Evolutionary conservation across 345 rosid genomes (phyloP).

Genomic region (Rhodomyrtus tomentosa): DNA sequence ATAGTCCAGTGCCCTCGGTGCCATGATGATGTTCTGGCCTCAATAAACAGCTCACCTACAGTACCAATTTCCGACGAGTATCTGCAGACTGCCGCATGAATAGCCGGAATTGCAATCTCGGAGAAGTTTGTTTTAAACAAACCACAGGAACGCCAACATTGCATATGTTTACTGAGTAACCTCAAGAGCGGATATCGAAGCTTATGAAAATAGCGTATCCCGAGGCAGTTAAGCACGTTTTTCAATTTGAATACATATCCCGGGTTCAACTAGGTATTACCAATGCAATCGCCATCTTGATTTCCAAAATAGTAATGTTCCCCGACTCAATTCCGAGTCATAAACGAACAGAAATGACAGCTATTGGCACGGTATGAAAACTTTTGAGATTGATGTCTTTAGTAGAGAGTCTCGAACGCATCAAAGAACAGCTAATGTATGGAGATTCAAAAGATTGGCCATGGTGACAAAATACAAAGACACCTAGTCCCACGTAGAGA

Average conservation of each 20-base stretch:
- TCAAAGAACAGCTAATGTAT: neutral
- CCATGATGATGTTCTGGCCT: constrained; percentile 25
- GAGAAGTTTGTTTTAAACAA: neutral
- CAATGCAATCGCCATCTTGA: no score
- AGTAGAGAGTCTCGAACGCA: neutral
- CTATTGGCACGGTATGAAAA: neutral
- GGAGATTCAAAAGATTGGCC: neutral
- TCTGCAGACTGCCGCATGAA: neutral
- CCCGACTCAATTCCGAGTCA: neutral
- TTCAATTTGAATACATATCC: neutral
- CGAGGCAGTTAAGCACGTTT: neutral
- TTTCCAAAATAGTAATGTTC: neutral
- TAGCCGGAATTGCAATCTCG: neutral
- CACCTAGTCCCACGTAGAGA: neutral
- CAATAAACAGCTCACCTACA: neutral
- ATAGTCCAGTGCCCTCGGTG: constrained; percentile 56
- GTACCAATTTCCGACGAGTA: neutral
- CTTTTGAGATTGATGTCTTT: neutral
- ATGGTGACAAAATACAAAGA: neutral
- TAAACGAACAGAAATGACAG: neutral
- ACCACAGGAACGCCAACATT: neutral
- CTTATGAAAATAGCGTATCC: neutral
- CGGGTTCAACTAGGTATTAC: neutral
- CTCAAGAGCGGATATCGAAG: neutral
- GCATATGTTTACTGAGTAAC: neutral